Evolutionary conservation across 495 filamentous ascomycete genomes (phyloP), one percentile per base, ranked within the genome.

Genomic region (Aspergillus sclerotiicarbonarius): DNA sequence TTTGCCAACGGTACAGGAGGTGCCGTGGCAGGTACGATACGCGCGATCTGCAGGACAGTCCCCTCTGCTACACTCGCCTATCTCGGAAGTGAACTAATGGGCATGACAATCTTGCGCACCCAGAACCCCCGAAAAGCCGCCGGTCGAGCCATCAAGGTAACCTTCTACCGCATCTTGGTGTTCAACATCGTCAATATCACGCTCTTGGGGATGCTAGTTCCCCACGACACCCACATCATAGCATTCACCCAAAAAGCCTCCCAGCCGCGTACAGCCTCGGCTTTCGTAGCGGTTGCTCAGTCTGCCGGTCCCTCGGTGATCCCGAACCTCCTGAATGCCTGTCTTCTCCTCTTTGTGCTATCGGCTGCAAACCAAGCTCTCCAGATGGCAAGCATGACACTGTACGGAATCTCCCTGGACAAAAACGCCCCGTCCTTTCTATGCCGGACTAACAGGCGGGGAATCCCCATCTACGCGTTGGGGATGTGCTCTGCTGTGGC

Each of bases 81-180:
- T 62, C 76, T 91, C 37, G 89, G 90, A 37, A 92, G 90, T 13
- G 92, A 96, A 73, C 78, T 92, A 25, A 84, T 94, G 52, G 91
- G 84, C 51, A 77, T 86, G 49, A 75, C 74, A 4, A 71, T 80
- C 19, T 72, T 80, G 8, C 90, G 93, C 71, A 84, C 87, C 20
- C 78, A 78, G 10, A 88, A 90, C 68, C 88, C 91, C 0, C 77
- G 82, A 52, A 83, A 83, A 63, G 83, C 83, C 13, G 87, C 92
- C 35, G 88, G 89, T 41, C 78, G 80, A 56, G 90, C 91, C 4
- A 85, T 86, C 39, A 86, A 84, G 56, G 82, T 89, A 59, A 88
- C 86, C 50, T 92, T 95, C 66, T 92, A 87, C 71, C 87, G 91
- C 32, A 90, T 95, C 60, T 58, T 87, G 57, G 79, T 93, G 68